Base-by-base conservation (phyloP, 306 rosid genomes). In the Cicer bijugum region DNA sequence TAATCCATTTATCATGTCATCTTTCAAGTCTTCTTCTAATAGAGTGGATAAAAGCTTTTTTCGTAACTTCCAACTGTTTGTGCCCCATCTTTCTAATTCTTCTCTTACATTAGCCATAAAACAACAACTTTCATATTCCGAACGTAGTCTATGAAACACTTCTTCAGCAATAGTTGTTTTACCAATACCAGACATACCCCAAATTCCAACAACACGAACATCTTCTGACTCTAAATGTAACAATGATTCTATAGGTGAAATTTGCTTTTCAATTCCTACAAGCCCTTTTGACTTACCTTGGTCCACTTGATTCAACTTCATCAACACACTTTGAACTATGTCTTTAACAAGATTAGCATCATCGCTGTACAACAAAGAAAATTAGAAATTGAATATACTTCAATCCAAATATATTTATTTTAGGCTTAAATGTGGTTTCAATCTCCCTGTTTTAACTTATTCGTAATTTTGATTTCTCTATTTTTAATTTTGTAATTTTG, bases 121-220 rank as follows among this genome's bases (percentile, higher is more conserved):
- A 58, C 16, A 58, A 58, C 42, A 47, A 17, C 67, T 63, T 12
- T 77, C 79, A 6, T 40, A 82, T 45, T 46, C 46, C 17, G 1
- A 52, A 8, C 35, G 6, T 1, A 75, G 42, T 63, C 23, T 60
- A 0, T n/a, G 5, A 44, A 11, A 75, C 10, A 81, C 9, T 28
- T 45, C 68, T 47, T 46, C 47, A 0, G 80, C 77, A 51, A 75
- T 53, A 0, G 80, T 75, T 10, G 84, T 80, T 6, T 67, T 76
- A 9, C 80, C 75, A 2, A 75, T 43, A 1, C 80, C 77, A 1
- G 73, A 74, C 55, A 81, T 69, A 2, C 74, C 84, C 78, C 74
- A 69, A 1, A 81, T 81, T 14, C 81, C 81, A 45, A 81, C 7
- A 6, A 75, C 4, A 6, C 12, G 55, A 0, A 75, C 81, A 70